These are phyloP conservation scores for Penicillium dipodomyicola DNA, from an alignment of 495 filamentous ascomycete species.

Conservation along the genomic window DNA sequence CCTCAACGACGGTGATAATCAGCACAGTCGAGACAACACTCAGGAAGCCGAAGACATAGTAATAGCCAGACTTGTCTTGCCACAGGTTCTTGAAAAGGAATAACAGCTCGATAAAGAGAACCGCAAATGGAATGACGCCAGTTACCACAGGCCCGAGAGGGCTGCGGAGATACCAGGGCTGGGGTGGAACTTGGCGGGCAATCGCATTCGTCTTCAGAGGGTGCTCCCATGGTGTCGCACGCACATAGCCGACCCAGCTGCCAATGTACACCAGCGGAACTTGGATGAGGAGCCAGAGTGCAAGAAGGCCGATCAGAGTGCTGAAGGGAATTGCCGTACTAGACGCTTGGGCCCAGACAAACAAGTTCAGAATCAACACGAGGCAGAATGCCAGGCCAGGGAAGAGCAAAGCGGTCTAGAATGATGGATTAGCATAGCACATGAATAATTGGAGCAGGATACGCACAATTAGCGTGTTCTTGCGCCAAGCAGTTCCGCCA, in stretches of 20 bases:
- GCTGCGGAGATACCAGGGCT: conserved; percentile 75
- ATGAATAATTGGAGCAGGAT: not conserved
- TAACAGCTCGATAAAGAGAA: conserved; percentile 90
- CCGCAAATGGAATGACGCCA: conserved; percentile 84
- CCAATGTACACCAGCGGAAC: conserved; percentile 86
- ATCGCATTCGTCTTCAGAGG: conserved; percentile 78
- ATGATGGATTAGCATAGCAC: conserved; percentile 21
- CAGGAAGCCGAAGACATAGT: conserved; percentile 92
- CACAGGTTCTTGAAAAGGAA: conserved; percentile 91
- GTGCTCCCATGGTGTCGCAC: conserved; percentile 72
- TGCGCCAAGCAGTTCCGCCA: conserved; percentile 73
- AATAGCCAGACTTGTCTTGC: conserved; percentile 92
- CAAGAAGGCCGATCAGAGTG: conserved; percentile 72
- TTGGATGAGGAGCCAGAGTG: conserved; percentile 86
- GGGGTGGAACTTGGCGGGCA: conserved; percentile 71
- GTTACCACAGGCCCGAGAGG: conserved; percentile 65
- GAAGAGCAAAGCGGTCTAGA: conserved; percentile 72
- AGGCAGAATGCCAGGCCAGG: conserved; percentile 78
- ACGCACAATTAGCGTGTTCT: conserved; percentile 70
- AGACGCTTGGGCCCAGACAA: conserved; percentile 91
- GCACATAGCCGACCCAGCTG: conserved; percentile 73
- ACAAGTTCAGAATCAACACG: conserved; percentile 84
- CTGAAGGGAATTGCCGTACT: conserved; percentile 88
- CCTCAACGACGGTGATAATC: conserved; percentile 78
- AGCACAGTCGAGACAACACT: conserved; percentile 72